Percentiles rank a stretch among this genome's conserved stretches.
Evolutionary conservation across 129 eudicot species (phyloP).

Genomic region (Silybum marianum): DNA sequence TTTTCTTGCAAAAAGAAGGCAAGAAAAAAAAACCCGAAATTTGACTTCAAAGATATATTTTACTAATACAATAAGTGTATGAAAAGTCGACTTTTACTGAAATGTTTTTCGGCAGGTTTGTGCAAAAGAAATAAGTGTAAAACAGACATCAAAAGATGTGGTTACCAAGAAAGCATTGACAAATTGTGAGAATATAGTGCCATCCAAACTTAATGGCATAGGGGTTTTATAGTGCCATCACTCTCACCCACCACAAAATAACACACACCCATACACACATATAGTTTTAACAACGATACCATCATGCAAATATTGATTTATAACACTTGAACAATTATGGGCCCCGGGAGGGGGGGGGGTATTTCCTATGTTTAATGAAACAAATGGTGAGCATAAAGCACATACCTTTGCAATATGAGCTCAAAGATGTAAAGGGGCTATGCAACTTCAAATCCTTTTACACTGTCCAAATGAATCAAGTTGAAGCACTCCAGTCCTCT

Average conservation of each 20-base stretch:
- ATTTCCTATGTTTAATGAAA: neutral
- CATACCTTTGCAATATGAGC: constrained; percentile 18
- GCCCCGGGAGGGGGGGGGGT: neutral
- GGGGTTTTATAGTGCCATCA: constrained; percentile 6
- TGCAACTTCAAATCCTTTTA: neutral
- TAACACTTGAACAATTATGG: constrained; percentile 6
- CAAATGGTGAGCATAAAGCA: neutral
- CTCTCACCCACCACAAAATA: constrained; percentile 22
- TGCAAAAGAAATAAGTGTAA: constrained; percentile 19
- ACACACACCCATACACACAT: neutral
- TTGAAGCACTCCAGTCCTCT: neutral
- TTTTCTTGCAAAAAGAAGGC: neutral
- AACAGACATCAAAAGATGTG: constrained; percentile 32
- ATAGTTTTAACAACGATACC: neutral
- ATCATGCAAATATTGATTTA: constrained; percentile 12
- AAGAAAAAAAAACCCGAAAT: neutral
- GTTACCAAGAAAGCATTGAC: constrained; percentile 14
- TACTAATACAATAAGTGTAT: neutral
- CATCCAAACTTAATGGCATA: constrained; percentile 23
- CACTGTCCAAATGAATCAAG: neutral
- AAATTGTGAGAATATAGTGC: constrained; percentile 24
- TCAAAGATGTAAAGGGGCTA: neutral
- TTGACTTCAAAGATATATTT: constrained; percentile 1
- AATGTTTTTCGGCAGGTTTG: constrained; percentile 19
- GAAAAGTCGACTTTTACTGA: constrained; percentile 3